phyloP scores from a whole-genome alignment of 2,329 filamentous ascomycete genomes.

The Nannizziopsis arthrosporioides region DNA sequence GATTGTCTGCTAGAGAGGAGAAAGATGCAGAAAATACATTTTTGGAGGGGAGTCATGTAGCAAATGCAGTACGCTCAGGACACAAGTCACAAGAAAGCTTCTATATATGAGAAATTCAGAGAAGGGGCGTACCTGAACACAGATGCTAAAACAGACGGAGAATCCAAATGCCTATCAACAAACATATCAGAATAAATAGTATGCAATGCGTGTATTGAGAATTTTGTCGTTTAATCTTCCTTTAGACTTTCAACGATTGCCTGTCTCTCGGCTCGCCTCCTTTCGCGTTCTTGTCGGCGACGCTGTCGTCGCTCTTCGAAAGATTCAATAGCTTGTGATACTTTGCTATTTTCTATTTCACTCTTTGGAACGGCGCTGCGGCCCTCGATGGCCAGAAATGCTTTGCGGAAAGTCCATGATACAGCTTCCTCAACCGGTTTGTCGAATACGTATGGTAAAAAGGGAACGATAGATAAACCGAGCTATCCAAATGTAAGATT shows the following conservation, averaged over 20 bases:
- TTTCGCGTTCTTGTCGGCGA: slow-evolving; percentile 20
- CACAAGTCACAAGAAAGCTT: no score
- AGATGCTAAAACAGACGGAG: no score
- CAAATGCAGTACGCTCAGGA: no score
- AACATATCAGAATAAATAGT: not conserved
- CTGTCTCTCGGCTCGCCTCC: slow-evolving; percentile 17
- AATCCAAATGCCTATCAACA: no score
- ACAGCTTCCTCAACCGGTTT: slow-evolving; percentile 85
- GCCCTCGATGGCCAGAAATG: slow-evolving; percentile 61
- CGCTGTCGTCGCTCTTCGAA: slow-evolving; percentile 18
- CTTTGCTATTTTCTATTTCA: slow-evolving; percentile 11
- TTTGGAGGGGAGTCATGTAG: no score
- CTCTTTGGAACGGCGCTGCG: slow-evolving; percentile 39
- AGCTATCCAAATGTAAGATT: slow-evolving; percentile 33
- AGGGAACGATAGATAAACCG: slow-evolving; percentile 62
- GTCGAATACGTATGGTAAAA: slow-evolving; percentile 75
- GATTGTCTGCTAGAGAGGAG: no score
- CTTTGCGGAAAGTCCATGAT: slow-evolving; percentile 79
- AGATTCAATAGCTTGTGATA: slow-evolving; percentile 17
- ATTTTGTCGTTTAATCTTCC: slow-evolving; percentile 6
- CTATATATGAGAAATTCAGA: no score
- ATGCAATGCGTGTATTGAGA: not conserved
- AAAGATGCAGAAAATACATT: no score
- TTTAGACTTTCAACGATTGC: slow-evolving; percentile 11
- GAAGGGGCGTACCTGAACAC: no score